Percentiles rank a stretch among this genome's conserved stretches.
Evolutionary conservation across 1,284 basidiomycete genomes (phyloP).

Genomic region (Gomphus sp.): DNA sequence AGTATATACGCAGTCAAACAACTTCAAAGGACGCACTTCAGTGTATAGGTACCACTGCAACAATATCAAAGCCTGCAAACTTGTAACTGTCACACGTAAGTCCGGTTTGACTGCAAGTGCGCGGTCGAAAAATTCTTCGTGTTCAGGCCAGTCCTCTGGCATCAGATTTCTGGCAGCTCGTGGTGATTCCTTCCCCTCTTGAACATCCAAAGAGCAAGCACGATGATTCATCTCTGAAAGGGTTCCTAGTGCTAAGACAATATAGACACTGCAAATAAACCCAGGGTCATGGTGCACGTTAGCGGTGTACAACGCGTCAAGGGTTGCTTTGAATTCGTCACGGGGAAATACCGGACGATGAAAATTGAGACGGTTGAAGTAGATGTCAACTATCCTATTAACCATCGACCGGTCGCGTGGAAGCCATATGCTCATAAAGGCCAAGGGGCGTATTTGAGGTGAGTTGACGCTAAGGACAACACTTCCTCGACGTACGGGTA

Average conservation of each 20-base stretch:
- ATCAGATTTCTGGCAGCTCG: constrained; percentile 47
- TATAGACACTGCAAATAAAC: constrained; percentile 64
- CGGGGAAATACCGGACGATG: constrained; percentile 68
- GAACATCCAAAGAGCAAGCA: constrained; percentile 32
- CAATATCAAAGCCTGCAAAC: constrained; percentile 70
- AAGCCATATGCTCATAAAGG: constrained; percentile 48
- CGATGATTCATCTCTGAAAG: constrained; percentile 70
- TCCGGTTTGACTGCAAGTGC: constrained; percentile 71
- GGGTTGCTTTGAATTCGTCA: constrained; percentile 49
- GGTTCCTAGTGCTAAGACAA: constrained; percentile 70
- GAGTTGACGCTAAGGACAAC: constrained; percentile 7
- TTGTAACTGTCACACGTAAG: constrained; percentile 66
- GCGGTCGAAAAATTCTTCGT: constrained; percentile 72
- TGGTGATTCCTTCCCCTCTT: constrained; percentile 22
- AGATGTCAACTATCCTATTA: constrained; percentile 49
- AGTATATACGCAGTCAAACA: background rate
- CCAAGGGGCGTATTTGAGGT: constrained; percentile 15
- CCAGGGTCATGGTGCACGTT: constrained; percentile 56
- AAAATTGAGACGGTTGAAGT: constrained; percentile 65
- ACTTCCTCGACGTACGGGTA: constrained; percentile 38
- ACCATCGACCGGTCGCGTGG: constrained; percentile 67
- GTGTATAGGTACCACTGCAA: constrained; percentile 82
- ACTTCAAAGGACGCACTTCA: constrained; percentile 41
- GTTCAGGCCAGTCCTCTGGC: constrained; percentile 64
- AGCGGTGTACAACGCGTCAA: constrained; percentile 57